Evolutionary conservation across 2,329 filamentous ascomycete species (phyloP), one percentile per base, ranked within the genome.

Genomic region (Teratosphaeria epicoccoides): DNA sequence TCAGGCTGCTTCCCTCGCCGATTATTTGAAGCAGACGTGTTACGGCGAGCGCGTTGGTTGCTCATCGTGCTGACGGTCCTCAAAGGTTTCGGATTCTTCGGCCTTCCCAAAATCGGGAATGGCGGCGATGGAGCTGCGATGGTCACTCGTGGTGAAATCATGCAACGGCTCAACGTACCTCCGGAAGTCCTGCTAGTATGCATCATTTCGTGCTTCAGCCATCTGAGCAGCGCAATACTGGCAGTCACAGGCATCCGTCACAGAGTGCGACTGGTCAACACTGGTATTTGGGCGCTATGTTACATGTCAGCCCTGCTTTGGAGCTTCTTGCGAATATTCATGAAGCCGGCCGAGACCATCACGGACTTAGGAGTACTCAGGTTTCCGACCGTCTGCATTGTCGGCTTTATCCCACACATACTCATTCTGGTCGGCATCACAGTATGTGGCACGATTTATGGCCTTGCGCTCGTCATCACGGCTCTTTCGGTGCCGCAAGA

Each of bases 381-480:
- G 55, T 96, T 95, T 58, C 93, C 93, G 3, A 96, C 90, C 0
- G 89, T 97, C 40, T 96, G 88, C 63, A 89, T 97, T 53, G 85
- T 97, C 25, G 88, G 91, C 0, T 96, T 97, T 66, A 85, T 97
- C 29, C 93, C 93, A 1, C 91, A 97, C 67, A 76, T 97, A n/a
- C 73, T 95, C 23, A 87, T 97, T 11, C 70, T 97, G 1, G 62
- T 79, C 6, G 93, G 91, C 0, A 95, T 96, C 46, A 53, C 81
- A 4, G 72, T 84, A 14, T 97, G 93, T 65, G 75, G 80, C 2
- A 63, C 75, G 6, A 94, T 98, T 46, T 97, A 97, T 65, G 71
- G 72, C 0, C 61, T 93, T 22, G 90, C 91, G 2, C 73, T 97
- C 24, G 52, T 84, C 0, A 76, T 96, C 5, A 91, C 88, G 0